Percentiles rank a stretch among this genome's conserved stretches.
Conservation (phyloP, 768 basidiomycete genomes). For the Leucosporidium creatinivorum region DNA sequence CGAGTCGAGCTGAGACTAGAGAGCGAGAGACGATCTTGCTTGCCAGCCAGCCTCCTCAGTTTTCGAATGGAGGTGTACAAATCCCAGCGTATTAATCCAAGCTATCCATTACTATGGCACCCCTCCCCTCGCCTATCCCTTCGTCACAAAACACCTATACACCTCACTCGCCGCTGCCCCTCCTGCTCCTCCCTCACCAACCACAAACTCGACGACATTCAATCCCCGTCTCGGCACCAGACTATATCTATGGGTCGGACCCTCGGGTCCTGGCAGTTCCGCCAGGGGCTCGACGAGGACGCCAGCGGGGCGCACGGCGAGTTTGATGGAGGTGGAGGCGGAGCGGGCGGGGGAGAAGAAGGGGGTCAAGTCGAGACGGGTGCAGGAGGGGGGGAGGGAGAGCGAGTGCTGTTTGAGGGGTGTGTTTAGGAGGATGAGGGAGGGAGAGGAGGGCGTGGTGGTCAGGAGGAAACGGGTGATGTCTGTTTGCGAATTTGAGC, state of each 20-base stretch:
- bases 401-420: slow-evolving; percentile 21
- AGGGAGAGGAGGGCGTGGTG: not conserved
- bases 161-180: slow-evolving; percentile 9
- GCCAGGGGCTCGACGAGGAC: not conserved
- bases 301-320: not conserved
- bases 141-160: slow-evolving; percentile 20
- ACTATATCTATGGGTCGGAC: not conserved
- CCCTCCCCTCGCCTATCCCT: not conserved
- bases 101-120: no score
- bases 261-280: not conserved
- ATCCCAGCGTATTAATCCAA: no score
- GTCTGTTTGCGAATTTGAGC: not conserved
- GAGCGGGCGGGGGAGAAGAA: not conserved
- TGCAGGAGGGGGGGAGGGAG: slow-evolving; percentile 2
- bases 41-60: no score
- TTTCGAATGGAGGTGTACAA: no score
- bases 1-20: no score
- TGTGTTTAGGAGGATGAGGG: slow-evolving; percentile 10
- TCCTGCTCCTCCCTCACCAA: not conserved
- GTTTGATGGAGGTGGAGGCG: not conserved
- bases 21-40: no score
- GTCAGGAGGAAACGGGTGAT: slow-evolving; percentile 9
- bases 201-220: slow-evolving; percentile 18
- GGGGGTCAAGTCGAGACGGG: slow-evolving; percentile 6
- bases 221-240: slow-evolving; percentile 12